Evolutionary conservation across 2,329 filamentous ascomycete genomes (phyloP).

Genomic region (Rutstroemia sp.): DNA sequence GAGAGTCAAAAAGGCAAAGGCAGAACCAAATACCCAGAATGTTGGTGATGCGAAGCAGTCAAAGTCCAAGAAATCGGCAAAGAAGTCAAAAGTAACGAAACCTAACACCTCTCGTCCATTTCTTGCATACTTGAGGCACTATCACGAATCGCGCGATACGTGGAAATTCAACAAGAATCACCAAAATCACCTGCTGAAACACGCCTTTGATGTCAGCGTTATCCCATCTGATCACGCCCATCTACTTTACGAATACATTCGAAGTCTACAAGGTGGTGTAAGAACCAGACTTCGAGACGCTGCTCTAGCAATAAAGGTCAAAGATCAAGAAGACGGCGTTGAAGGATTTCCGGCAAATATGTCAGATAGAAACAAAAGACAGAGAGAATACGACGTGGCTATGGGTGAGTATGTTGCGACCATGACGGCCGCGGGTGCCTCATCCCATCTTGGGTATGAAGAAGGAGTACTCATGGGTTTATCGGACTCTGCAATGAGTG

Average conservation of each 20-base stretch:
- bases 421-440: slow-evolving; percentile 19
- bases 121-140: slow-evolving; percentile 69
- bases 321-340: slow-evolving; percentile 44
- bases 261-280: slow-evolving; percentile 68
- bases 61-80: slow-evolving; percentile 9
- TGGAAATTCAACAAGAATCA: slow-evolving; percentile 99
- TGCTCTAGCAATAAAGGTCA: slow-evolving; percentile 53
- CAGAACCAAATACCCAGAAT: slow-evolving; percentile 11
- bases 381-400: slow-evolving; percentile 50
- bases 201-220: slow-evolving; percentile 64
- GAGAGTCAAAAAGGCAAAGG: slow-evolving; percentile 24
- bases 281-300: slow-evolving; percentile 61
- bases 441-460: slow-evolving; percentile 25
- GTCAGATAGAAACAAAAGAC: slow-evolving; percentile 40
- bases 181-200: slow-evolving; percentile 77
- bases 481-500: slow-evolving; percentile 44
- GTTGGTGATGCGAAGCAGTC: slow-evolving; percentile 10
- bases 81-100: slow-evolving; percentile 15
- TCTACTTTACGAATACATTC: slow-evolving; percentile 69
- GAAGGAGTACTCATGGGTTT: slow-evolving; percentile 28
- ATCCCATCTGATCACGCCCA: slow-evolving; percentile 64
- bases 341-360: slow-evolving; percentile 43
- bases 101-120: slow-evolving; percentile 42
- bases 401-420: slow-evolving; percentile 25
- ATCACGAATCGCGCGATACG: slow-evolving; percentile 57